These are phyloP conservation scores for Lithospermum erythrorhizon DNA, from an alignment of 257 asterid genomes.

Conservation along the genomic window DNA sequence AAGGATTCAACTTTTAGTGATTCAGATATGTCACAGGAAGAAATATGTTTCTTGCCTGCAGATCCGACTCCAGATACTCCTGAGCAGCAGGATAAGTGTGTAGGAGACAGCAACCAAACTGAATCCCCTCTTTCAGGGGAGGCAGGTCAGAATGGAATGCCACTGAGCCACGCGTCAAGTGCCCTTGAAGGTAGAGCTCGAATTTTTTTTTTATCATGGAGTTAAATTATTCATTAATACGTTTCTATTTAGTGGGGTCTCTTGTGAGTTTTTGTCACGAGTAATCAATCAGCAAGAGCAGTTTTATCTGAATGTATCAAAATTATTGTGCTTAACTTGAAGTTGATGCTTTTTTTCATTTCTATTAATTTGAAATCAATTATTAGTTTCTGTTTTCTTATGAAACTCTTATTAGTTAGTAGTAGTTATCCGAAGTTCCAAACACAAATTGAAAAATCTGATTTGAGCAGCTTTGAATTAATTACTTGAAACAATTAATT, in stretches of 20 bases:
- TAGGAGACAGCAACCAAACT: constrained; percentile 56
- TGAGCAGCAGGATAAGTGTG: constrained; percentile 55
- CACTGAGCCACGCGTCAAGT: constrained; percentile 49
- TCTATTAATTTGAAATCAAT: too few species aligned
- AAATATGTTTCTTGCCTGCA: constrained; percentile 66
- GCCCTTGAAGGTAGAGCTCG: constrained; percentile 54
- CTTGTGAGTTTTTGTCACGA: neutral
- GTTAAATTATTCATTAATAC: neutral
- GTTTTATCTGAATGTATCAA: too few species aligned
- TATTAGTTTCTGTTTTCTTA: too few species aligned
- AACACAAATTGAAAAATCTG: too few species aligned
- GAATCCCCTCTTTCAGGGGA: constrained; percentile 72
- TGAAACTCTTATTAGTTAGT: too few species aligned
- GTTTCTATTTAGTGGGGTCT: neutral
- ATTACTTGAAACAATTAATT: too few species aligned
- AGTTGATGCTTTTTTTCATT: too few species aligned
- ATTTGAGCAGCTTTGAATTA: too few species aligned
- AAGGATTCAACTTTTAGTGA: constrained; percentile 79
- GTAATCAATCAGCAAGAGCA: too few species aligned
- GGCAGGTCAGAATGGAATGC: constrained; percentile 61
- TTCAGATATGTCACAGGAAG: constrained; percentile 77
- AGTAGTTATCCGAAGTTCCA: too few species aligned
- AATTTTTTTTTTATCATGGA: neutral
- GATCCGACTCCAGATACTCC: constrained; percentile 65
- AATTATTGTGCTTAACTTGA: too few species aligned